Conservation (phyloP, 257 asterid genomes). For the Craterostigma plantagineum region DNA sequence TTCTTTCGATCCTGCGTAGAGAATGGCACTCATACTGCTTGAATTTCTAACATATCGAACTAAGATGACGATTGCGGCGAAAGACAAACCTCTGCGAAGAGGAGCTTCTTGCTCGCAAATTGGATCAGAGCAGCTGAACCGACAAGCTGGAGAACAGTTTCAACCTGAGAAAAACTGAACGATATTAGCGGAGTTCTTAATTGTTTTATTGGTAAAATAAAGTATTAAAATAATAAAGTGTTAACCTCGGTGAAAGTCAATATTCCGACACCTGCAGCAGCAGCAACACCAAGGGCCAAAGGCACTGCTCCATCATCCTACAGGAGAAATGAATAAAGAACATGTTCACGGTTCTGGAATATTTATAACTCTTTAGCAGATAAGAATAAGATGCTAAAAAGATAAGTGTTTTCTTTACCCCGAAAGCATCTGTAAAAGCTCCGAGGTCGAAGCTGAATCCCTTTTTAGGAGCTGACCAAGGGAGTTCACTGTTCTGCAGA, state of each 20-base stretch:
- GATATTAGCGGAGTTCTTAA: not conserved
- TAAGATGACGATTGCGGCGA: not conserved
- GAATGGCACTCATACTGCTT: not conserved
- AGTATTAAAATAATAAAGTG: not conserved
- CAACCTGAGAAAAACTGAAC: constrained; percentile 35
- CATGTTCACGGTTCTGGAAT: too few relatives aligned
- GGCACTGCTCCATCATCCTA: constrained; percentile 27
- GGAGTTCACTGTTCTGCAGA: constrained; percentile 84
- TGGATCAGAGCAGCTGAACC: constrained; percentile 85
- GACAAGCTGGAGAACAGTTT: constrained; percentile 64
- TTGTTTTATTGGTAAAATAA: not conserved
- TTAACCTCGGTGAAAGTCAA: constrained; percentile 70
- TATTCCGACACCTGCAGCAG: constrained; percentile 63
- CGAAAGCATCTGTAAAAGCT: constrained; percentile 15
- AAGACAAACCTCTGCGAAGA: constrained; percentile 64
- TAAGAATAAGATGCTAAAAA: not conserved
- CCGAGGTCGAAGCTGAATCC: constrained; percentile 25
- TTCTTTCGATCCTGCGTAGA: constrained; percentile 64
- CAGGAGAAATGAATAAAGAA: constrained; percentile 2
- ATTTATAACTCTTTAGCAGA: not conserved
- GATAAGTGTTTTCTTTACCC: constrained; percentile 13
- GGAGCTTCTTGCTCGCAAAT: constrained; percentile 69
- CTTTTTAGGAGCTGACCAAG: constrained; percentile 68
- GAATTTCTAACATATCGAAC: not conserved
- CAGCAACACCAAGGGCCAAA: constrained; percentile 49